These are phyloP conservation scores for Auricularia auricula-judae DNA, from an alignment of 768 basidiomycete species.

Conservation along the genomic window DNA sequence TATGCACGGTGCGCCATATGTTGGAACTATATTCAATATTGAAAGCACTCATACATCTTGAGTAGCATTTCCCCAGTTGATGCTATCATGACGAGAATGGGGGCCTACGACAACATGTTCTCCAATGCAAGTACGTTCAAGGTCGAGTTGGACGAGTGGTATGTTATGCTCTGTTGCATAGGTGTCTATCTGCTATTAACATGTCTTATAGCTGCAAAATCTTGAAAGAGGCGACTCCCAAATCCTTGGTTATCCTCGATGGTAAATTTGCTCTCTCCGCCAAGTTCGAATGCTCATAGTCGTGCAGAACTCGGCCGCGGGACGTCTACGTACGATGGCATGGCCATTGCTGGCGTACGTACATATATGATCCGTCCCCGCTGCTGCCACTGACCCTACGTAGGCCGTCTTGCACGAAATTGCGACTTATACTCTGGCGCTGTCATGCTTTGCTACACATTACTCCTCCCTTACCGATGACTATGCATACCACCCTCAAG, in stretches of 20 bases:
- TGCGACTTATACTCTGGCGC: slow-evolving; percentile 81
- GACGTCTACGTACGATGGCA: slow-evolving; percentile 96
- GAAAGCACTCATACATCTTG: neutral
- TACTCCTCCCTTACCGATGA: slow-evolving; percentile 95
- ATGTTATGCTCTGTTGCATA: slow-evolving; percentile 5
- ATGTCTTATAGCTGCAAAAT: slow-evolving; percentile 68
- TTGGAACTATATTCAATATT: neutral
- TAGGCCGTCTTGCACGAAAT: slow-evolving; percentile 90
- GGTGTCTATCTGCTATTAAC: neutral
- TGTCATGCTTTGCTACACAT: slow-evolving; percentile 97
- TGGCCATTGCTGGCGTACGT: slow-evolving; percentile 88
- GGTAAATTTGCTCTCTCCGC: slow-evolving; percentile 34
- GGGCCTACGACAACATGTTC: slow-evolving; percentile 97
- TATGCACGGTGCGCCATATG: slow-evolving; percentile 48
- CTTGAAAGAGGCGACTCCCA: slow-evolving; percentile 85
- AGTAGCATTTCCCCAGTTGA: slow-evolving; percentile 78
- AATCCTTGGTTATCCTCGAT: slow-evolving; percentile 88
- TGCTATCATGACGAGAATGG: slow-evolving; percentile 92
- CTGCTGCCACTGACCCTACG: neutral
- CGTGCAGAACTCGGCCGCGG: slow-evolving; percentile 83
- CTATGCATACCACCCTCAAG: slow-evolving; percentile 83
- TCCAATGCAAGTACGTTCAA: slow-evolving; percentile 93
- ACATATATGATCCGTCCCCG: neutral
- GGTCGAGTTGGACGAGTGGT: slow-evolving; percentile 98
- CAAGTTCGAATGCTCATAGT: slow-evolving; percentile 1